phyloP scores from a whole-genome alignment of 768 basidiomycete species.

The Naganishia randhawae region DNA sequence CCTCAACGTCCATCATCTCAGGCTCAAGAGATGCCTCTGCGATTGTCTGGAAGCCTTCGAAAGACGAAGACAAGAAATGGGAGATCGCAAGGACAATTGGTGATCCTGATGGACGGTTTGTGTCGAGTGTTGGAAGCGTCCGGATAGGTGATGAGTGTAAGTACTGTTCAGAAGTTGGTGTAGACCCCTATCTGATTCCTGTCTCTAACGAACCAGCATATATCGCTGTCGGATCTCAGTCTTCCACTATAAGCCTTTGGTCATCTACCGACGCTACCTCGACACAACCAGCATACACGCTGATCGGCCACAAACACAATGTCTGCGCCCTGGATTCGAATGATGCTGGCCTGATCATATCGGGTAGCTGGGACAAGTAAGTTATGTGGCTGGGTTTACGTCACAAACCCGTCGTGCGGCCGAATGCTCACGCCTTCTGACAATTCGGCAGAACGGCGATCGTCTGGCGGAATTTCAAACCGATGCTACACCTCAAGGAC shows the following conservation, averaged over 20 bases:
- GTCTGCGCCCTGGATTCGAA: slow-evolving; percentile 77
- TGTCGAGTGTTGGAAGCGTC: slow-evolving; percentile 78
- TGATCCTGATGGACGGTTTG: slow-evolving; percentile 58
- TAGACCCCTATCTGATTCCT: slow-evolving; percentile 7
- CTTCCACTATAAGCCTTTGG: slow-evolving; percentile 77
- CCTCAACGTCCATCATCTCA: slow-evolving; percentile 73
- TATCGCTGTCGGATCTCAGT: slow-evolving; percentile 82
- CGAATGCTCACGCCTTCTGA: neutral
- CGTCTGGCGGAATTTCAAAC: slow-evolving; percentile 79
- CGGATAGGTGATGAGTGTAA: slow-evolving; percentile 56
- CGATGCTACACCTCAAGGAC: slow-evolving; percentile 70
- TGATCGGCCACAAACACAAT: slow-evolving; percentile 86
- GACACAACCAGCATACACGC: slow-evolving; percentile 72
- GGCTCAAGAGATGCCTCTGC: slow-evolving; percentile 88
- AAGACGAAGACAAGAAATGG: slow-evolving; percentile 56
- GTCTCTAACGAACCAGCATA: slow-evolving; percentile 59
- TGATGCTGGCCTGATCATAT: slow-evolving; percentile 70
- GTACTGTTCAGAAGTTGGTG: neutral
- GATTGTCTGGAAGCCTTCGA: slow-evolving; percentile 65
- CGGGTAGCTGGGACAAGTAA: slow-evolving; percentile 96
- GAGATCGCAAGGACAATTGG: slow-evolving; percentile 49
- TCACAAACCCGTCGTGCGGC: neutral
- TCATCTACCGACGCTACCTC: slow-evolving; percentile 59
- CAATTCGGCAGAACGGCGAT: slow-evolving; percentile 70
- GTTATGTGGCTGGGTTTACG: no score